Base-by-base conservation (phyloP, 331 rosid genomes). In the Erythrophleum ivorense region DNA sequence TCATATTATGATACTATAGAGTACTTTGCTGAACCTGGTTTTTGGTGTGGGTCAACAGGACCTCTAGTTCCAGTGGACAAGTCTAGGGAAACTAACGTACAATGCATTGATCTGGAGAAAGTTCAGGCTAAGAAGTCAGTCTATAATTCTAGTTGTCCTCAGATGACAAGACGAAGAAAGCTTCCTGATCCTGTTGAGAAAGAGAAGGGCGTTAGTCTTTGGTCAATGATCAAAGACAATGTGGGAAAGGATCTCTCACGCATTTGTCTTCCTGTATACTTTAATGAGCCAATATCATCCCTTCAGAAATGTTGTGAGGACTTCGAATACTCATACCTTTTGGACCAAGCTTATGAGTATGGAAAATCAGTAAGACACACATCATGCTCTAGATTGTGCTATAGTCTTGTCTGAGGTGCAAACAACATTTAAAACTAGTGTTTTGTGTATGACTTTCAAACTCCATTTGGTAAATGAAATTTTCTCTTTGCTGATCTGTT, bases 161-260 rank as follows among this genome's bases (percentile, higher is more conserved):
- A 82, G 79, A 75, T 90, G 77, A 88, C 79, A 72, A 92, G 99
- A 88, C 85, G 98, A 80, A 88, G 76, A 87, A 91, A 89, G 85
- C 98, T 94, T 87, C 98, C 99, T 9, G 89, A 86, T 86, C 98
- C 98, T 12, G 78, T 91, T 48, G 99, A 96, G 94, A 96, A 96
- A 84, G 99, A 96, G 94, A 96, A 92, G 80, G 94, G 97, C n/a
- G 92, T 96, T 69, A 96, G 99, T 86, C 97, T 96, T 70, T 96
- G 99, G 99, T 92, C 97, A n/a, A 88, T 96, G 92, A 96, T 96
- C 78, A 96, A 96, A 87, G 99, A 96, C 88, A 96, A 94, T 69
- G 99, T 94, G 84, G 98, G 99, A 71, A 96, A 96, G 89, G 99
- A 96, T 88, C 98, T 96, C 75, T 86, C 98, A 16, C 87, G 97